Base-by-base conservation (phyloP, 345 rosid species). In the Atalantia buxifolia region DNA sequence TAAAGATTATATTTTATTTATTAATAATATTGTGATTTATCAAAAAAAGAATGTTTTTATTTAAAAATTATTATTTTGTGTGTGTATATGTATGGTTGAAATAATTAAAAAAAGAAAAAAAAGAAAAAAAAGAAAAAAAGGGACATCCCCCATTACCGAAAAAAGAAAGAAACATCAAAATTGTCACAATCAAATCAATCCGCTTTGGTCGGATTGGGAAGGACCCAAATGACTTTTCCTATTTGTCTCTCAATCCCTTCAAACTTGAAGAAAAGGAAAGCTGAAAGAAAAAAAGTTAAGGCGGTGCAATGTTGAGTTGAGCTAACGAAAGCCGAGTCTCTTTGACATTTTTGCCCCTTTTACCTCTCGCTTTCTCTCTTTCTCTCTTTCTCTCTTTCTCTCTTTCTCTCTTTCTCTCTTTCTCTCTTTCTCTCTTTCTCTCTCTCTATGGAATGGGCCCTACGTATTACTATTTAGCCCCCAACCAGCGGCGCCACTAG, bases 401-500 rank as follows among this genome's bases (percentile, higher is more conserved):
- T 1, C 50, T 45, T 45, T 45, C 50, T 10, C 3, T 42, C 16
- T 2, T 0, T 9, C 2, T 7, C 42, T 9, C 14, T 42, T 14
- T 10, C 13, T 45, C 5, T 1, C 50, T 45, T 45, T 45, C 50
- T 10, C 3, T 42, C 16, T 2, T 0, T 9, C 2, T 7, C 42
- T 9, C 14, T 42, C 48, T 10, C 13, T 2, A 13, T 13, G 50
- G 18, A 3, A 13, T 45, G 50, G 50, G 50, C 50, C 50, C 22
- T 5, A 18, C 21, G 0, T 5, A 1, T 53, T 50, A 60, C 21
- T 62, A 18, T 53, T 45, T 30, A 42, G 53, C 84, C 83, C 73
- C 77, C 80, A 83, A 80, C 85, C 86, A 81, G 88, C 94, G 84
- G 91, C 87, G 87, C 89, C 83, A 77, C 71, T 80, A 72, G 83